These are phyloP conservation scores for Psilocybe cyanescens DNA, from an alignment of 768 basidiomycete genomes.

Conservation along the genomic window DNA sequence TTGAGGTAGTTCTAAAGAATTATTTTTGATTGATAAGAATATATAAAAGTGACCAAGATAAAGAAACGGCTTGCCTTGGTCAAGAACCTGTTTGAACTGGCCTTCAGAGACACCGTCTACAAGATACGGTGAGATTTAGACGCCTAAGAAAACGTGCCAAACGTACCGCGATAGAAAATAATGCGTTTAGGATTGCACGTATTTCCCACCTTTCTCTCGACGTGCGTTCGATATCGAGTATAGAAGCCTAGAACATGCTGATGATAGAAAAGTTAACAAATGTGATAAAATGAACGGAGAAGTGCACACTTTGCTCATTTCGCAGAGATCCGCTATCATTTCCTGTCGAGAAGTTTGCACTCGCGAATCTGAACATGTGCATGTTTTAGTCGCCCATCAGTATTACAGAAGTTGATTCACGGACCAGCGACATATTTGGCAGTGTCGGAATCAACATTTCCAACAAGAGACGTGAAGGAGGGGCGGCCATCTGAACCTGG, in stretches of 20 bases:
- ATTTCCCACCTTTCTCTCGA: slow-evolving; percentile 51
- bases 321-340: slow-evolving; percentile 72
- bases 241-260: slow-evolving; percentile 63
- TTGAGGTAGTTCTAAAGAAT: slow-evolving; percentile 53
- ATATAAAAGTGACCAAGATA: neutral
- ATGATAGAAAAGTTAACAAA: neutral
- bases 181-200: slow-evolving; percentile 63
- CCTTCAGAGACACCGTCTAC: slow-evolving; percentile 61
- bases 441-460: slow-evolving; percentile 74
- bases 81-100: slow-evolving; percentile 56
- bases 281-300: neutral
- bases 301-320: slow-evolving; percentile 61
- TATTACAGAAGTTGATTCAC: slow-evolving; percentile 1
- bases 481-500: slow-evolving; percentile 81
- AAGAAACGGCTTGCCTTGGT: slow-evolving; percentile 45
- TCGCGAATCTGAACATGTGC: slow-evolving; percentile 45
- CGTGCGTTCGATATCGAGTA: slow-evolving; percentile 54
- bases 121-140: slow-evolving; percentile 16
- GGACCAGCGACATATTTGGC: slow-evolving; percentile 67
- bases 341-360: slow-evolving; percentile 75
- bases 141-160: neutral
- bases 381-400: slow-evolving; percentile 9
- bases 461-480: slow-evolving; percentile 82
- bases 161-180: slow-evolving; percentile 74
- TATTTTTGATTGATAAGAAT: neutral